These are phyloP conservation scores for Dendrothele bispora DNA, from an alignment of 768 basidiomycete genomes.

Conservation along the genomic window DNA sequence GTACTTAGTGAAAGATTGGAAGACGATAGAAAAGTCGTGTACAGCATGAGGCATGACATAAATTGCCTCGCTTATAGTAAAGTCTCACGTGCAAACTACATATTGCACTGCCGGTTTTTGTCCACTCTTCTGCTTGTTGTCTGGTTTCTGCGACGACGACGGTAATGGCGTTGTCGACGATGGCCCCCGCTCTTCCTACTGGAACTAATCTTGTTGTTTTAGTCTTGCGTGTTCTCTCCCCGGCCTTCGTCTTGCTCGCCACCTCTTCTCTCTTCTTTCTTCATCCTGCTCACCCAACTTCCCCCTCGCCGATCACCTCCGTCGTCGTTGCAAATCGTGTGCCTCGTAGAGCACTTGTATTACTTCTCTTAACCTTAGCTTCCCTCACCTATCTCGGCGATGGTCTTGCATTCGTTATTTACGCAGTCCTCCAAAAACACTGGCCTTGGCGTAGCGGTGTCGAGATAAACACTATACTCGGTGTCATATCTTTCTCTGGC, in stretches of 20 bases:
- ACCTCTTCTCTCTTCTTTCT: conserved; percentile 59
- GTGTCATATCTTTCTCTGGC: conserved; percentile 68
- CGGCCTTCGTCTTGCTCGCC: conserved; percentile 61
- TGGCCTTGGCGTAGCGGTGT: conserved; percentile 69
- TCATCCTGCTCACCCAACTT: conserved; percentile 41
- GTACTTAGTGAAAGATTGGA: too few relatives aligned
- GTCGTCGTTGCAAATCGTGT: conserved; percentile 73
- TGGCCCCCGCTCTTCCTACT: conserved; percentile 18
- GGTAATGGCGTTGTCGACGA: conserved; percentile 28
- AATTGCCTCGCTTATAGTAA: too few relatives aligned
- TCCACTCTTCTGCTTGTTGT: not conserved
- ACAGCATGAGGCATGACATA: too few relatives aligned
- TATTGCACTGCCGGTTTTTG: not conserved
- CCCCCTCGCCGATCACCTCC: conserved; percentile 67
- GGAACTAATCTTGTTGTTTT: conserved; percentile 42
- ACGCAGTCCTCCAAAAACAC: conserved; percentile 59
- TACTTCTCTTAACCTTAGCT: conserved; percentile 65
- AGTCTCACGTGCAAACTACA: too few relatives aligned
- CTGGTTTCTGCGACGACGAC: conserved; percentile 13
- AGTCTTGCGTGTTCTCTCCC: conserved; percentile 64
- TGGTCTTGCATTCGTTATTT: conserved; percentile 68
- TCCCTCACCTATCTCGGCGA: conserved; percentile 78
- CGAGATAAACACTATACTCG: conserved; percentile 66
- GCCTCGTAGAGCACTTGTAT: conserved; percentile 77
- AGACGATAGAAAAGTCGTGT: too few relatives aligned